These are phyloP conservation scores for Lentinula aciculospora DNA, from an alignment of 768 basidiomycete species.

Conservation along the genomic window DNA sequence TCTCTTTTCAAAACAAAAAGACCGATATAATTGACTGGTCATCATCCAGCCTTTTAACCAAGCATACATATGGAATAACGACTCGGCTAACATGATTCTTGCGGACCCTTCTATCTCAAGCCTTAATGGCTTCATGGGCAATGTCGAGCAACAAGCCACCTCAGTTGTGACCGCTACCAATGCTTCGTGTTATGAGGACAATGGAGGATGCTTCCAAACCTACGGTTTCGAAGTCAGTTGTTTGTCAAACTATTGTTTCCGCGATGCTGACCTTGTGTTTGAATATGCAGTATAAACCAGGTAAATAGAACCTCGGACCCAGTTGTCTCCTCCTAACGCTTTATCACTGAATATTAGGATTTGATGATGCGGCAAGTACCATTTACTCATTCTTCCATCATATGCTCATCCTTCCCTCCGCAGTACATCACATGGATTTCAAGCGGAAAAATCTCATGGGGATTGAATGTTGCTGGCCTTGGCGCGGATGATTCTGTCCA, in stretches of 20 bases:
- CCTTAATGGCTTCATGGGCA: slow-evolving; percentile 32
- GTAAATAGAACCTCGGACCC: slow-evolving; percentile 14
- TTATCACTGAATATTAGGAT: slow-evolving; percentile 14
- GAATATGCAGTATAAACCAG: slow-evolving; percentile 34
- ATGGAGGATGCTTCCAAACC: slow-evolving; percentile 33
- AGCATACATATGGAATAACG: slow-evolving; percentile 35
- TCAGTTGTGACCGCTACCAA: slow-evolving; percentile 14
- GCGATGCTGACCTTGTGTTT: not conserved
- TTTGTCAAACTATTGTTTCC: not conserved
- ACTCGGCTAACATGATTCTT: slow-evolving; percentile 26
- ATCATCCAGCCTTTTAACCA: slow-evolving; percentile 38
- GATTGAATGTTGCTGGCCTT: slow-evolving; percentile 41
- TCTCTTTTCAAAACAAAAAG: not conserved
- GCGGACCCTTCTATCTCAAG: slow-evolving; percentile 28
- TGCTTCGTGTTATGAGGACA: slow-evolving; percentile 41
- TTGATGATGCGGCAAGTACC: slow-evolving; percentile 28
- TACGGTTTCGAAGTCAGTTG: slow-evolving; percentile 37
- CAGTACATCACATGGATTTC: slow-evolving; percentile 70
- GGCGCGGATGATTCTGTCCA: slow-evolving; percentile 44
- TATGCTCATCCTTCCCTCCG: not conserved
- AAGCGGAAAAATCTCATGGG: slow-evolving; percentile 51
- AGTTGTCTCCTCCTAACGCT: not conserved
- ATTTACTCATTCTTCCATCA: not conserved
- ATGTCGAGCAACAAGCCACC: slow-evolving; percentile 11
- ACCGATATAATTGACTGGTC: not conserved